Base-by-base conservation (phyloP, 2,329 filamentous ascomycete species). In the Colletotrichum aenigma region DNA sequence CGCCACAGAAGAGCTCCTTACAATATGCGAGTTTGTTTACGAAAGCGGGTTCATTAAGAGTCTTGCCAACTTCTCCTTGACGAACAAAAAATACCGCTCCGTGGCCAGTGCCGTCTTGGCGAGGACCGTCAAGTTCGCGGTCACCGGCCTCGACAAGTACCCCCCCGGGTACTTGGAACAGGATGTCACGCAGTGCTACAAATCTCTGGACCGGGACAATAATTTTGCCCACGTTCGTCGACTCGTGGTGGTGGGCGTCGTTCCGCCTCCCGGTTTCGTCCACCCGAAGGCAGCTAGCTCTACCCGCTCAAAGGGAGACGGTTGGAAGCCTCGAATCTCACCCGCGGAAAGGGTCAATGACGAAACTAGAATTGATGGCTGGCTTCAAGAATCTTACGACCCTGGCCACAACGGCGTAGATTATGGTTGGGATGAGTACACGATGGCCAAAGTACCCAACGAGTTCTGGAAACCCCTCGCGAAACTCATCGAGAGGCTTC, bases 321-420 rank as follows among this genome's bases (percentile, higher is more conserved):
- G 43, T 21, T 48, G 43, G 43, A 48, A 48, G 43, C 43, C 43
- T 48, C 43, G 43, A 0, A 48, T 48, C 43, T 1, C 43, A 4
- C 1, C n/a, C n/a, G 43, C 43, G 43, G 10, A 48, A 4, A 48
- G 1, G n/a, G 43, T 48, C 1, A n/a, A 48, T 0, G 43, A 48
- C 2, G 43, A 48, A 7, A 21, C 43, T 3, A 21, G 43, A 4
- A 13, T 48, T 6, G n/a, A 7, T 21, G 43, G 43, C 43, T 48
- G 43, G 43, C 1, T 7, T 7, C 43, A 48, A 13, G 43, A 48
- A 48, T 32, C 30, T 32, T 15, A 34, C 32, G 32, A 34, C 12
- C 2, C 13, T 2, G n/a, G 43, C 0, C 43, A 48, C 43, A 48
- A 48, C 4, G 43, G 18, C 3, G 2, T 1, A 13, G 1, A 48